These are phyloP conservation scores for Gossypium stocksii DNA, from an alignment of 345 rosid species.

Conservation along the genomic window DNA sequence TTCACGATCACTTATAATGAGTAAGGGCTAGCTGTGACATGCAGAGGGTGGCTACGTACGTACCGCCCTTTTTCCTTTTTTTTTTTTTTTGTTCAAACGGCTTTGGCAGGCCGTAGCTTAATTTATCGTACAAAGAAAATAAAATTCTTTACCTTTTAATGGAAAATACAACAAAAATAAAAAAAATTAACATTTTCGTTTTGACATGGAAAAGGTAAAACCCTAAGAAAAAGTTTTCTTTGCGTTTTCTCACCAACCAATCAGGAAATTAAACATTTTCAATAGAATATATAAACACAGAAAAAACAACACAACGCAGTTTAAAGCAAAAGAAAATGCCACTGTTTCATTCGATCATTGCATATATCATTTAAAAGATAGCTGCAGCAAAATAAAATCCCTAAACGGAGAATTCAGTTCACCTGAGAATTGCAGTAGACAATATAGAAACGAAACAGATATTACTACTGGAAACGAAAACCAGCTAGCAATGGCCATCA, in stretches of 20 bases:
- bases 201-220: too few species aligned
- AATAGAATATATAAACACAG: not conserved
- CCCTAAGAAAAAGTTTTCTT: not conserved
- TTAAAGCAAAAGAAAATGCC: not conserved
- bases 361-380: not conserved
- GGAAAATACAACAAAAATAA: too few species aligned
- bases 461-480: not conserved
- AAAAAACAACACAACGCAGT: not conserved
- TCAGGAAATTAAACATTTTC: not conserved
- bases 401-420: not conserved
- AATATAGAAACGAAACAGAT: not conserved
- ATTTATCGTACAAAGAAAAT: too few species aligned
- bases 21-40: too few species aligned
- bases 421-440: not conserved
- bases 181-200: too few species aligned
- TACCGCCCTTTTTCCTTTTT: too few species aligned
- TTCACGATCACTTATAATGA: too few species aligned
- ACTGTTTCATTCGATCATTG: not conserved
- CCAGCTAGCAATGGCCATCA: not conserved
- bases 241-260: not conserved
- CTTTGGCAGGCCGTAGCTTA: too few species aligned
- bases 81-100: too few species aligned
- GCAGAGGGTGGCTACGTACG: too few species aligned
- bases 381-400: not conserved
- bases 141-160: too few species aligned